These are phyloP conservation scores for Pluteus cervinus DNA, from an alignment of 768 basidiomycete species.

Conservation along the genomic window DNA sequence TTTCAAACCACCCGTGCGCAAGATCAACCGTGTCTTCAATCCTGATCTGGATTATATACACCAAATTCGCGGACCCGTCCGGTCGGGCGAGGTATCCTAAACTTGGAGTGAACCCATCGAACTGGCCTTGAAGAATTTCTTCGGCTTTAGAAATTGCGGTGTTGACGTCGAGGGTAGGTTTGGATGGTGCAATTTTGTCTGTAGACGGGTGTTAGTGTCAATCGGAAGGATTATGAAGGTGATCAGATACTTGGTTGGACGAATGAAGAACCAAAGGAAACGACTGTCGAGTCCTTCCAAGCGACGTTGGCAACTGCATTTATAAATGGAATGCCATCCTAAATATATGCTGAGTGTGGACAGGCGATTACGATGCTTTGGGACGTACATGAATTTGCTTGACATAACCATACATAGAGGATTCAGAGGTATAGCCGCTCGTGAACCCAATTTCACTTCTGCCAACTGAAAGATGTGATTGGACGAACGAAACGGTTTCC, in stretches of 20 bases:
- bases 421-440: background rate
- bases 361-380: background rate
- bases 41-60: slow-evolving; percentile 28
- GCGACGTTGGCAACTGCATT: slow-evolving; percentile 15
- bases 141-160: slow-evolving; percentile 31
- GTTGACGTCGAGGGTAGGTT: slow-evolving; percentile 24
- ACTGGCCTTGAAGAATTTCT: slow-evolving; percentile 23
- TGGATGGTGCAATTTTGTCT: slow-evolving; percentile 22
- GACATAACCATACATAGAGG: slow-evolving; percentile 17
- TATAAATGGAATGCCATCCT: slow-evolving; percentile 22
- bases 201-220: background rate
- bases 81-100: slow-evolving; percentile 32
- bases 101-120: slow-evolving; percentile 26
- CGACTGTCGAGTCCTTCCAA: slow-evolving; percentile 23
- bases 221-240: slow-evolving; percentile 7
- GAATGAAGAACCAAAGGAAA: slow-evolving; percentile 35
- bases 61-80: slow-evolving; percentile 30
- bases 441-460: slow-evolving; percentile 3
- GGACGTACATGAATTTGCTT: slow-evolving; percentile 23
- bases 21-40: slow-evolving; percentile 23
- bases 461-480: slow-evolving; percentile 7
- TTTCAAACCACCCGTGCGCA: slow-evolving; percentile 54
- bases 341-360: background rate
- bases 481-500: slow-evolving; percentile 7
- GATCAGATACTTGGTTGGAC: slow-evolving; percentile 26